Base-by-base conservation (phyloP, 495 filamentous ascomycete genomes). In the Penicillium fimorum region DNA sequence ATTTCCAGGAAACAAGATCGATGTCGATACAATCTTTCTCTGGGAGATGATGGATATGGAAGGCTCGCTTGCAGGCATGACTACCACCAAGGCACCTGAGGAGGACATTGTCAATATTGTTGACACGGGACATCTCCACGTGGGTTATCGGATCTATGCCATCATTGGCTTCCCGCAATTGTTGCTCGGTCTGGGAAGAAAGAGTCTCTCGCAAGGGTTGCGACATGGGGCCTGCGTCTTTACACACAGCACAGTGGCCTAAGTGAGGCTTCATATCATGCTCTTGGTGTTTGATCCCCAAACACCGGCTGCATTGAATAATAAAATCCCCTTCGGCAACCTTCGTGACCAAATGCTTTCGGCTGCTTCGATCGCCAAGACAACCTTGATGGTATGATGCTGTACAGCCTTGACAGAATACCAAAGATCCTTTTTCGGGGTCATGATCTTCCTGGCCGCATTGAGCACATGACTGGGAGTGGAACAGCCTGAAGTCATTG, bases 271-370 rank as follows among this genome's bases (percentile, higher is more conserved):
- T 82, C 4, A 77, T 76, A 1, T 65, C 57, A 60, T 97, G 89
- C 61, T 89, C 93, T 48, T 81, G 81, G 50, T 77, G 76, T 35
- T 84, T 71, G 17, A 74, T 64, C 22, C 87, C 84, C 42, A 97
- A 75, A 64, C 95, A 99, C 41, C 86, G 88, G 54, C 84, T 85
- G 69, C 95, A 99, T 67, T 99, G 95, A 35, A 97, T 74, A 38
- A 97, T 85, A 61, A 94, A 97, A 15, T 87, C 75, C 13, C 86
- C 84, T 5, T 84, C 74, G 4, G 74, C 83, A 46, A 97, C 76
- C 68, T 96, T 97, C n/a, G 94, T 97, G 24, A 95, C 90, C n/a
- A 93, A 76, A 71, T 97, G 94, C 5, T 96, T 91, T 42, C 95
- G 81, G 11, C 60, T 68, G 30, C 74, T 81, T 17, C 93, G 84